These are phyloP conservation scores for Lachnellula willkommii DNA, from an alignment of 2,329 filamentous ascomycete genomes.

Conservation along the genomic window DNA sequence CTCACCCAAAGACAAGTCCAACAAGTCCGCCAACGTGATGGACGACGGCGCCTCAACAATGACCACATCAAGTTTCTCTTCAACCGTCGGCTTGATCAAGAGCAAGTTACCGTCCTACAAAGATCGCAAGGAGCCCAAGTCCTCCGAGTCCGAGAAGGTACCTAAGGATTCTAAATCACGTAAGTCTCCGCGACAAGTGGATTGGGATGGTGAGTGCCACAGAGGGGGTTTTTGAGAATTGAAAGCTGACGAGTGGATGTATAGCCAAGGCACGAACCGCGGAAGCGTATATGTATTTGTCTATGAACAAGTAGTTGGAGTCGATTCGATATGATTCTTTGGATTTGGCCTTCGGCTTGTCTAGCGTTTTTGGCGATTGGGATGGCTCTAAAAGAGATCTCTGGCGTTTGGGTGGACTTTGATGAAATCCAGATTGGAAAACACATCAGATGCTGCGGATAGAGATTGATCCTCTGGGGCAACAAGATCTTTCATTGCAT, in stretches of 20 bases:
- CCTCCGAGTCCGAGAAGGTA: constrained; percentile 7
- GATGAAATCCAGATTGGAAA: background rate
- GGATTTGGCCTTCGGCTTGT: background rate
- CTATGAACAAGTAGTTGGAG: constrained; percentile 10
- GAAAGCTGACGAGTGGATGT: constrained; percentile 10
- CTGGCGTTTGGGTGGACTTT: constrained; percentile 1
- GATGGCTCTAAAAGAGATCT: constrained; percentile 5
- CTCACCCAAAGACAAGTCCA: constrained; percentile 20
- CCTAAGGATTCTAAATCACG: constrained; percentile 12
- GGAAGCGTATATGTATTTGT: constrained; percentile 23
- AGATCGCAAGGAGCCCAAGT: constrained; percentile 12
- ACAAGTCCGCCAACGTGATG: constrained; percentile 11
- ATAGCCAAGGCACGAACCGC: constrained; percentile 21
- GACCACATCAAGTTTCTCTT: constrained; percentile 25
- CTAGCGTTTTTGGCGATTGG: constrained; percentile 4
- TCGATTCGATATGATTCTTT: background rate
- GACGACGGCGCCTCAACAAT: constrained; percentile 20
- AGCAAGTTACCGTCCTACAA: constrained; percentile 17
- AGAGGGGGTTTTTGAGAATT: background rate
- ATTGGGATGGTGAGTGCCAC: constrained; percentile 12
- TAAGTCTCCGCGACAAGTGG: constrained; percentile 8
- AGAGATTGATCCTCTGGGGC: background rate
- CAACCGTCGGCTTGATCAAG: constrained; percentile 23
- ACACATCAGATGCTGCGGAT: background rate
- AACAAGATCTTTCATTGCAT: background rate